A percentile compares a stretch with the other conserved stretches of the same genome.
These are phyloP conservation scores for Flueggea neowawraea DNA, from an alignment of 441 rosid genomes.

Conservation along the genomic window DNA sequence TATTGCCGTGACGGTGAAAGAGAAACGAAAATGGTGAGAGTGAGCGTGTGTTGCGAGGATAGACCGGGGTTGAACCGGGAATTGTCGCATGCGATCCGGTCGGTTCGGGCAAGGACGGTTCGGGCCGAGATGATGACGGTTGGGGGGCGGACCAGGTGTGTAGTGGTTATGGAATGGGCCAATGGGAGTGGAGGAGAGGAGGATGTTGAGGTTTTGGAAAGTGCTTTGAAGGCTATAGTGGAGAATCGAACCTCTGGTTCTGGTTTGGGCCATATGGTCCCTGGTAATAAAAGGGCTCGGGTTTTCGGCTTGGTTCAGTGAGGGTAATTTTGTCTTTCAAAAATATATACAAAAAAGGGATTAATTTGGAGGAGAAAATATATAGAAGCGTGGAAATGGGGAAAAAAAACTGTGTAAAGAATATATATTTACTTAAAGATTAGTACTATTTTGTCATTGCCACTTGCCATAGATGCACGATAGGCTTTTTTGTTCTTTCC, in stretches of 20 bases:
- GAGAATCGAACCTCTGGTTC: conserved; percentile 28
- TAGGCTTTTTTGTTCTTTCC: no score
- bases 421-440: no score
- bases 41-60: conserved; percentile 50
- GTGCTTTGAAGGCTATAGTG: conserved; percentile 37
- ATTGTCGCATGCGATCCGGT: conserved; percentile 28
- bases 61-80: conserved; percentile 48
- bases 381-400: no score
- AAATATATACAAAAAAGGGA: no score
- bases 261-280: conserved; percentile 18
- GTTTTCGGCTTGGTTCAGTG: conserved; percentile 8
- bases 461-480: no score
- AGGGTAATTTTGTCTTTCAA: no score
- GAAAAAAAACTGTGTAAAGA: no score
- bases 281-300: conserved; percentile 28
- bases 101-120: conserved; percentile 33
- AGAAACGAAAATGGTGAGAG: conserved; percentile 24
- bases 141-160: conserved; percentile 44
- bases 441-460: no score
- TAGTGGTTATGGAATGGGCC: conserved; percentile 39
- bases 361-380: no score
- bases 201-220: conserved; percentile 18
- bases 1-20: conserved; percentile 7
- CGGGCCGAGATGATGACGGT: conserved; percentile 51
- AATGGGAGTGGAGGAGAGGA: conserved; percentile 16